Conservation (phyloP, 2,329 filamentous ascomycete species). For the Penicillium sp. region DNA sequence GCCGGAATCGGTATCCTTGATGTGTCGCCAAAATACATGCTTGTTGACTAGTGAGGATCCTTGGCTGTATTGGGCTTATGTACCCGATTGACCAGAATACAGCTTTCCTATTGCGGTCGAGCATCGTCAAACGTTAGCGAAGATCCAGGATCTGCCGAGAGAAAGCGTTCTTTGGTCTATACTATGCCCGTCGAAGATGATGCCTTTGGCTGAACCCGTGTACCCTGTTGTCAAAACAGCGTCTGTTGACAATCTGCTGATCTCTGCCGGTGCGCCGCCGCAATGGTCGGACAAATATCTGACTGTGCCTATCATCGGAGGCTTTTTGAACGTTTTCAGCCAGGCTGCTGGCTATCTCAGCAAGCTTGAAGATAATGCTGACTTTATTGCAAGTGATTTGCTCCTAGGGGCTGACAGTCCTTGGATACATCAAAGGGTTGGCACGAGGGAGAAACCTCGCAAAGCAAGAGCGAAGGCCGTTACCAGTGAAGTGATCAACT, state of each 20-base stretch:
- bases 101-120: constrained; percentile 22
- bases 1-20: constrained; percentile 24
- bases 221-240: constrained; percentile 16
- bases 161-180: constrained; percentile 25
- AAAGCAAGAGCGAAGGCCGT: neutral
- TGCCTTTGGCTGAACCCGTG: constrained; percentile 16
- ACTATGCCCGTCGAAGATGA: constrained; percentile 21
- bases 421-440: constrained; percentile 12
- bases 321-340: constrained; percentile 14
- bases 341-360: constrained; percentile 11
- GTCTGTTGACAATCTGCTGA: constrained; percentile 21
- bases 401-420: constrained; percentile 9
- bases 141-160: constrained; percentile 18
- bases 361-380: constrained; percentile 14
- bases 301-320: constrained; percentile 10
- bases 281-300: constrained; percentile 11
- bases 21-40: constrained; percentile 16
- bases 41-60: constrained; percentile 21
- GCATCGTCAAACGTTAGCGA: constrained; percentile 21
- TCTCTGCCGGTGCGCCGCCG: constrained; percentile 9
- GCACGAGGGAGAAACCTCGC: no score
- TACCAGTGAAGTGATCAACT: no score
- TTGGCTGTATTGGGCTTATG: no score
- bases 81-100: neutral
- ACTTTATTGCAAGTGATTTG: constrained; percentile 17